Conservation (phyloP, 1,284 basidiomycete genomes). For the Tylopilus sp. region DNA sequence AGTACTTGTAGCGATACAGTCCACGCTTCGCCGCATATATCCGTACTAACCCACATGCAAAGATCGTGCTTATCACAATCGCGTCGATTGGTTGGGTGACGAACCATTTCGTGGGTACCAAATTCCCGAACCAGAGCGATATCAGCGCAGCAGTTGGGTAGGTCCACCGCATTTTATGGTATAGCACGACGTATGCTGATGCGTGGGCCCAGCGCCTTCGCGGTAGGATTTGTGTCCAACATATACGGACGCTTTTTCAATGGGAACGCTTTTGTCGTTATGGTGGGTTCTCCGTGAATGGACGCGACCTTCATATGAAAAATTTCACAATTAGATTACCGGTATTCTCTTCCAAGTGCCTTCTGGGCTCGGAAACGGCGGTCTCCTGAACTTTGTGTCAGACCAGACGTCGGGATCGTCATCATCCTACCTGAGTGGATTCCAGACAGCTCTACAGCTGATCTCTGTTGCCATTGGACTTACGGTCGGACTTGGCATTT, state of each 20-base stretch:
- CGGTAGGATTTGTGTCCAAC: conserved; percentile 82
- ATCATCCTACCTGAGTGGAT: conserved; percentile 61
- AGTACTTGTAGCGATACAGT: conserved; percentile 17
- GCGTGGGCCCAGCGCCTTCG: conserved; percentile 57
- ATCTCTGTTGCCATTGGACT: conserved; percentile 63
- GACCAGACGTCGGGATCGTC: conserved; percentile 50
- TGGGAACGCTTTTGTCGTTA: conserved; percentile 76
- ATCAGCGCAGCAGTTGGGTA: conserved; percentile 71
- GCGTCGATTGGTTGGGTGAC: conserved; percentile 77
- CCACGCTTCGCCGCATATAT: neutral
- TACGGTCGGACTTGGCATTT: conserved; percentile 72
- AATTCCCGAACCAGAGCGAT: conserved; percentile 71
- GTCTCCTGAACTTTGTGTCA: conserved; percentile 75
- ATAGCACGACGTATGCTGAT: neutral
- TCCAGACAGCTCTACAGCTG: conserved; percentile 65
- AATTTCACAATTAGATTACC: conserved; percentile 53
- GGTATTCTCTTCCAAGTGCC: conserved; percentile 88
- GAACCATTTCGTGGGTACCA: conserved; percentile 70
- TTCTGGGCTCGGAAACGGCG: conserved; percentile 81
- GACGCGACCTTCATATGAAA: neutral
- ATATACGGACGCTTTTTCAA: conserved; percentile 79
- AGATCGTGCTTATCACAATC: conserved; percentile 63
- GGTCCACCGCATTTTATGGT: conserved; percentile 14
- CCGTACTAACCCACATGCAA: conserved; percentile 20
- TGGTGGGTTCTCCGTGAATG: conserved; percentile 45